Base-by-base conservation (phyloP, 371 early-diverging fungal species). In the Apophysomyces sp. region DNA sequence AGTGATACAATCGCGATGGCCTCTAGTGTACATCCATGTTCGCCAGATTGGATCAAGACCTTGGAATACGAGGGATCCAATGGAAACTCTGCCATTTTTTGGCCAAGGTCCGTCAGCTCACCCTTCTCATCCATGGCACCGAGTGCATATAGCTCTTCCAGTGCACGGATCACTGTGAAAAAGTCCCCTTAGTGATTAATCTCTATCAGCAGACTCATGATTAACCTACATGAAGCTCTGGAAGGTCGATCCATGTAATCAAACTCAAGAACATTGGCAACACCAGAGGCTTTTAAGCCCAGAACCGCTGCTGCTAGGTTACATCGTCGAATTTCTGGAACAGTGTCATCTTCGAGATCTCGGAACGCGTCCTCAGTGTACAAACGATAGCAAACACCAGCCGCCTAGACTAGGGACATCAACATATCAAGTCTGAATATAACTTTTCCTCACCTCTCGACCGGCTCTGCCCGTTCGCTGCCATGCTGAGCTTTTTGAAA, bases 381-480 rank as follows among this genome's bases (percentile, higher is more conserved):
- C 12, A 99, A 78, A 27, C 99, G 81, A 82, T 94, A 99, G 65
- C 97, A 81, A 3, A 73, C 67, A 51, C 82, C 82, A 18, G 82
- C 75, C 15, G 77, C 73, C 72, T 63, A 34, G 9, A 31, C 12
- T 4, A 13, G 9, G 21, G 2, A 55, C 7, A 9, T 8, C 21
- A 36, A 29, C 13, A 28, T 8, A 51, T 12, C 21, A 55, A 31
- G 13, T 9, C 36, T 4, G 36, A 56, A 16, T 6, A 16, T 41
- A 4, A 29, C n/a, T 3, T 13, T 52, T 49, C 29, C 7, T 74
- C 40, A 81, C 81, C 86, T 92, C 94, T 70, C 99, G 86, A 32
- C 99, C 99, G 24, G 99, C 99, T 66, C 99, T 87, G 52, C 99
- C 99, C 13, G 92, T 83, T 41, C 99, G 81, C 78, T 99, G 99